Base-by-base conservation (phyloP, 1,284 basidiomycete genomes). In the Psilocybe mexicana region DNA sequence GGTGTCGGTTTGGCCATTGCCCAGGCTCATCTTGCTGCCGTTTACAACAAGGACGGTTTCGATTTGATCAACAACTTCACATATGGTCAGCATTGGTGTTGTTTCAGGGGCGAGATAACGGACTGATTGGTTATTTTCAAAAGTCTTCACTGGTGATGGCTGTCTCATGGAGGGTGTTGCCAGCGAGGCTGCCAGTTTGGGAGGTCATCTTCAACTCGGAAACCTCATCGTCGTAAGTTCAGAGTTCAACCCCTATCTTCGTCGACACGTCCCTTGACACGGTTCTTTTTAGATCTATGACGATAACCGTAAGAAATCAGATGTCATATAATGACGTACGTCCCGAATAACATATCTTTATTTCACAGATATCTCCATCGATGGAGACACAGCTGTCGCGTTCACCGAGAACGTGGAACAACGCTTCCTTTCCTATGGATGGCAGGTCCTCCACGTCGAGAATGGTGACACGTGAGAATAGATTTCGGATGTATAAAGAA, bases 101-200 rank as follows among this genome's bases (percentile, higher is more conserved):
- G 50, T n/a, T 18, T 18, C 18, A 18, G 18, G 18, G 18, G 18
- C 18, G 18, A 18, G 30, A 49, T 58, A 35, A 43, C 6, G 25
- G 44, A 40, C 43, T 49, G 33, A 38, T 51, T 62, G 30, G 67
- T 49, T 25, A 64, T 65, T 55, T 67, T 35, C 46, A 61, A 7
- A 59, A 92, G 91, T 88, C 54, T 95, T 97, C 80, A 84, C 86
- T 60, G 95, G 95, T 72, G 95, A 98, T 76, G 95, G 95, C 58
- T 97, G 95, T 78, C 82, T 98, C 64, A 94, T 95, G 90, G 95
- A 98, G 77, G 95, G 95, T 83, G 88, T 98, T 67, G 84, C 94
- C 24, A 84, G 85, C 65, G 95, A 98, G 76, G 93, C 95, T 28
- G 90, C 90, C 63, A 94, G 92, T 70, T 83, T 97, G 63, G 95